Base-by-base conservation (phyloP, 164 flowering plant genomes). In the Annona cherimola region DNA sequence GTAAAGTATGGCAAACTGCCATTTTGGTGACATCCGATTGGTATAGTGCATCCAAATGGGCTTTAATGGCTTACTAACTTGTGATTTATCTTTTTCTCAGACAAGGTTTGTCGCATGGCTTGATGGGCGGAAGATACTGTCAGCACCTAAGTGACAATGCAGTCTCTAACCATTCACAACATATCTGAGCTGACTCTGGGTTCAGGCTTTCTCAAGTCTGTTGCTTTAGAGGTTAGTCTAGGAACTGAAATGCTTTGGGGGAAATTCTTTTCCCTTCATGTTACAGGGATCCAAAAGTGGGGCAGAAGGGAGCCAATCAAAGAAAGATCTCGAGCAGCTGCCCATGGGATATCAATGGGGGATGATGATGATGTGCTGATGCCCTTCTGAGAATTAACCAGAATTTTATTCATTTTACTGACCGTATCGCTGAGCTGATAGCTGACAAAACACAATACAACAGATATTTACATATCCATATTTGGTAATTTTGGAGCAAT, bases 91-190 rank as follows among this genome's bases (percentile, higher is more conserved):
- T 75, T 74, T 79, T 41, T 12, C 42, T 18, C 94, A 90, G 94
- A 88, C 71, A 88, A 87, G 81, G 85, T 87, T 61, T 90, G 94
- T 68, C 86, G 87, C 68, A 2, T 78, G 73, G 86, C 85, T 71
- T 86, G 80, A 87, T 42, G 19, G 39, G 63, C 62, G 57, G 63
- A 69, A 45, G 19, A 57, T 40, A 8, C 57, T 6, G 43, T 44
- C 44, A 2, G 57, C 14, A 16, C 12, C 57, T 8, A 8, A 11
- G 9, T 50, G 57, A 16, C 14, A 26, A 2, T 50, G 57, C 57
- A 50, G 57, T 16, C 9, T 50, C 57, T 50, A 11, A 50, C 57
- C 57, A 11, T 50, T 50, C 9, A 50, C 9, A 16, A 6, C 57
- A 50, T 11, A 50, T 50, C 57, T 50, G 57, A 16, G 2, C 57